Evolutionary conservation across 2,329 filamentous ascomycete genomes (phyloP), one percentile per base, ranked within the genome.

Genomic region (Ustilaginoidea virens): DNA sequence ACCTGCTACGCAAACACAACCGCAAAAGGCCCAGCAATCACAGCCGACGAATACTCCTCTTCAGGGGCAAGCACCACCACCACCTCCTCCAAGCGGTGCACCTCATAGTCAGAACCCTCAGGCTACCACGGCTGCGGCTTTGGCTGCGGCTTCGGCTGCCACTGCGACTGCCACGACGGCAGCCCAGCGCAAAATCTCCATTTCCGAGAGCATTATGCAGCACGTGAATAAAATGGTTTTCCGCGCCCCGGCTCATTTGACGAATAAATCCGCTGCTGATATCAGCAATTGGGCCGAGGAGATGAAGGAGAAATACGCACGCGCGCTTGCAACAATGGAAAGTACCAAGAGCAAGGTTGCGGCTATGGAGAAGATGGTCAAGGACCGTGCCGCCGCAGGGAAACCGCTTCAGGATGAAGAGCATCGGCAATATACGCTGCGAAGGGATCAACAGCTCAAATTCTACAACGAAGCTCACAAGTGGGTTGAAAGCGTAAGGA

Each of bases 291-390:
- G 62, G 61, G 42, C 61, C 2, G 50, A 58, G 6, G 59, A 66
- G 2, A 49, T 58, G 18, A 66, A 59, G 39, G 47, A 53, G 0
- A 56, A 54, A 30, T 68, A 70, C 33, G 49, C 52, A 0, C 50
- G 59, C 22, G 64, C 61, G 0, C 43, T 72, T 5, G 47, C 60
- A 36, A 53, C 56, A 2, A 68, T 71, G 53, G 66, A 70, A 21
- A 49, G 38, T 7, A 49, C 53, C 3, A 56, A 59, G 8, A 41
- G 37, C n/a, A 52, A 55, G 26, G 42, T 66, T 4, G 45, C 45
- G 3, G 45, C 46, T 28, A 46, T 67, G 29, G 63, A 69, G 8
- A 48, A 49, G 25, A 36, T 49, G 3, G 45, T 58, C 13, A 57
- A 58, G 27, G 56, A 61, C 12, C 49, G 61, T 14, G 45, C 51